These are phyloP conservation scores for Neopestalotiopsis clavispora DNA, from an alignment of 2,329 filamentous ascomycete genomes.

Conservation along the genomic window DNA sequence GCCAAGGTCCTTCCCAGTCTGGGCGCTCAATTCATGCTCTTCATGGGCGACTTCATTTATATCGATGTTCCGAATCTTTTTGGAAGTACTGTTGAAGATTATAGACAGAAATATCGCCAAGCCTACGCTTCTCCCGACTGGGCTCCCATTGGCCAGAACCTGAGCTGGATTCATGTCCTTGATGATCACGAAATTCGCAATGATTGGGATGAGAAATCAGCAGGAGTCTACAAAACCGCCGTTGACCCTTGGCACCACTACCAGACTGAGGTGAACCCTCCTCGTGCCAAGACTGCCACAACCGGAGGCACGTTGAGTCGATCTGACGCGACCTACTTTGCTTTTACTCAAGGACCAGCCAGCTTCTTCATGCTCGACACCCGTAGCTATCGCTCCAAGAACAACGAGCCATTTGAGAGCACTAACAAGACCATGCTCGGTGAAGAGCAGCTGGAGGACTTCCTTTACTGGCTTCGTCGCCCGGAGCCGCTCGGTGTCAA, in stretches of 20 bases:
- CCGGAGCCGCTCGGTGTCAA: constrained; percentile 78
- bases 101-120: constrained; percentile 89
- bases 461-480: constrained; percentile 76
- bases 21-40: constrained; percentile 79
- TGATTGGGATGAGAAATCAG: constrained; percentile 85
- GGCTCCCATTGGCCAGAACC: constrained; percentile 72
- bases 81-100: constrained; percentile 74
- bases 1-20: constrained; percentile 74
- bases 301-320: constrained; percentile 39
- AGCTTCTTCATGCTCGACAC: constrained; percentile 96
- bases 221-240: constrained; percentile 78
- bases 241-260: constrained; percentile 88
- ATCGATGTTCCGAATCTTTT: constrained; percentile 85
- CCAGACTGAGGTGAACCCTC: constrained; percentile 84
- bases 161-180: constrained; percentile 97
- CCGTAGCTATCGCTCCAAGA: constrained; percentile 80
- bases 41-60: constrained; percentile 88
- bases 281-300: constrained; percentile 59
- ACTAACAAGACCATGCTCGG: constrained; percentile 88
- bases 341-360: constrained; percentile 87
- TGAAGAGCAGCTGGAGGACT: constrained; percentile 74
- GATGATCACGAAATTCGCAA: constrained; percentile 98
- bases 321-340: constrained; percentile 78
- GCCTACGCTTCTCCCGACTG: constrained; percentile 97
- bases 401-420: constrained; percentile 61